These are phyloP conservation scores for Cordyceps cateniannulata DNA, from an alignment of 2,329 filamentous ascomycete genomes.

Conservation along the genomic window DNA sequence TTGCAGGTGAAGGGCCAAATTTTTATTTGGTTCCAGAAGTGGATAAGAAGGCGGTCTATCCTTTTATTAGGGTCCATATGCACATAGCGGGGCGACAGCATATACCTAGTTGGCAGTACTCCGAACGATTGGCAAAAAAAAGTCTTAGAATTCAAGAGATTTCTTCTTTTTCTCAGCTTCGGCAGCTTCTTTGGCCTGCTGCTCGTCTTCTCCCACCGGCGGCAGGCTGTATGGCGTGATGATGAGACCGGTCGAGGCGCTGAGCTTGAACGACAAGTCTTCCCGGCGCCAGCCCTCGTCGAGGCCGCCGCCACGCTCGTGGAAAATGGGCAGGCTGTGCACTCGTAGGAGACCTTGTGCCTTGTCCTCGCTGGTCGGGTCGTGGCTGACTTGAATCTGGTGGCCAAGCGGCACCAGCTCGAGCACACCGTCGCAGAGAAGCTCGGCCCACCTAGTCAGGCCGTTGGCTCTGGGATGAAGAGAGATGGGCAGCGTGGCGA, in stretches of 20 bases:
- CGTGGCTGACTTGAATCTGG: slow-evolving; percentile 47
- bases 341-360: slow-evolving; percentile 81
- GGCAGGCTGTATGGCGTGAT: slow-evolving; percentile 87
- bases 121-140: not conserved
- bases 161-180: slow-evolving; percentile 52
- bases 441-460: slow-evolving; percentile 78
- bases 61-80: slow-evolving; percentile 12
- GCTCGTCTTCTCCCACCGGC: slow-evolving; percentile 68
- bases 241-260: slow-evolving; percentile 69
- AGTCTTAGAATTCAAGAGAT: slow-evolving; percentile 59
- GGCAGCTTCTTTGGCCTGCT: slow-evolving; percentile 27
- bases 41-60: slow-evolving; percentile 5
- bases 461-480: slow-evolving; percentile 72
- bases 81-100: slow-evolving; percentile 12
- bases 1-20: not conserved
- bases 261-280: slow-evolving; percentile 86
- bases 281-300: slow-evolving; percentile 64
- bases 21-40: slow-evolving; percentile 9
- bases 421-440: slow-evolving; percentile 76
- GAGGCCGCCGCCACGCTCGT: slow-evolving; percentile 79
- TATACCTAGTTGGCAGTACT: not conserved
- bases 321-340: slow-evolving; percentile 75
- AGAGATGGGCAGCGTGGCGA: slow-evolving; percentile 72
- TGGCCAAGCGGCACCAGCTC: slow-evolving; percentile 68
- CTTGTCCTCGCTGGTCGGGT: slow-evolving; percentile 55